Base-by-base conservation (phyloP, 345 rosid species). In the Bruguiera parviflora region DNA sequence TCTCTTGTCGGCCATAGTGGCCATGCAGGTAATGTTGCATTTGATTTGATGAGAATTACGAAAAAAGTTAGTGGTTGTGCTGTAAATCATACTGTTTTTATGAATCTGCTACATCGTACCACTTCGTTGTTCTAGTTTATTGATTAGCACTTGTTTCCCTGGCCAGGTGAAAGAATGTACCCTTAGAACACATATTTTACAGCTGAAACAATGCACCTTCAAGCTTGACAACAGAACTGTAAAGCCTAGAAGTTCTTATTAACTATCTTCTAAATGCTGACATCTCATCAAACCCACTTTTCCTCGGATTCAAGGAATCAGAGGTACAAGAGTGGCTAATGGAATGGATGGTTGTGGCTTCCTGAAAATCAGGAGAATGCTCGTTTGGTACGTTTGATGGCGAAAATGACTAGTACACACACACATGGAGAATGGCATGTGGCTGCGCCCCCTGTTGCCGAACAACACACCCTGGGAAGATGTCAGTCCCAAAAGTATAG, bases 151-250 rank as follows among this genome's bases (percentile, higher is more conserved):
- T 61, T 15, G 9, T 55, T 59, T 18, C 46, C 27, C 60, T 70
- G 58, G 52, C 28, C 90, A 94, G 98, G 95, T 86, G 61, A 82
- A 69, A 28, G 96, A 91, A 77, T 77, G 78, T 55, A 89, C 96
- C 71, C 68, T 87, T 79, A 83, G 82, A 80, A 81, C 93, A 18
- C 92, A 88, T 66, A 63, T 76, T 22, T 22, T 84, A 74, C 98
- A 94, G 66, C 70, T 61, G 68, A 76, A 75, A 61, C 71, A 67
- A 67, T 5, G 29, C 63, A 31, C 75, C 81, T 70, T 46, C 79
- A 66, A 70, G 74, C 75, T 53, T 71, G 83, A 80, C 78, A 77
- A 61, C 78, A 55, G 11, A 77, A 71, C 61, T 72, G 69, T 83
- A 80, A 76, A 72, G 77, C 73, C 32, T 13, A 22, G 27, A 62